Percentiles rank a stretch among this genome's conserved stretches.
These are phyloP conservation scores for Diaporthe humulicola DNA, from an alignment of 2,329 filamentous ascomycete genomes.

Conservation along the genomic window DNA sequence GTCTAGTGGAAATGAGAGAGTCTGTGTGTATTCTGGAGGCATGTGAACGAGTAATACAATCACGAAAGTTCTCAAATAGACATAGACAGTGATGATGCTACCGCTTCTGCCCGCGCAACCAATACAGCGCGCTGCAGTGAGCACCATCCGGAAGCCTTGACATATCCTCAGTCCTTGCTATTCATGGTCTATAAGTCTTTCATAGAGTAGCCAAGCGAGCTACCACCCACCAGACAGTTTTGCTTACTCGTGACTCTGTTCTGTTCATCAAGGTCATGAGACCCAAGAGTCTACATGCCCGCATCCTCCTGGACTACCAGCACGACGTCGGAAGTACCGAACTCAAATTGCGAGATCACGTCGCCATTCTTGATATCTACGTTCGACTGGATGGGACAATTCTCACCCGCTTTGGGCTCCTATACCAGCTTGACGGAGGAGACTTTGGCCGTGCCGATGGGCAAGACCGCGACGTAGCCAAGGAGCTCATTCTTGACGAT, in stretches of 20 bases:
- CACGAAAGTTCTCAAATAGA: not conserved
- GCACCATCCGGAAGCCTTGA: too few relatives aligned
- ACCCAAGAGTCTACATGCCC: not conserved
- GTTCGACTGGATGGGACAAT: not conserved
- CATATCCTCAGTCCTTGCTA: not conserved
- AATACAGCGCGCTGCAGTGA: too few relatives aligned
- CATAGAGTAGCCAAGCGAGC: not conserved
- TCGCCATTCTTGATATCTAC: not conserved
- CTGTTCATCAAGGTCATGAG: not conserved
- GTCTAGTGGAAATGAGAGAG: not conserved
- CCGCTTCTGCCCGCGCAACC: not conserved
- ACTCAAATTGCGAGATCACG: not conserved
- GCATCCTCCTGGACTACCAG: not conserved
- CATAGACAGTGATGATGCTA: not conserved
- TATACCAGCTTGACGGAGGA: constrained; percentile 1
- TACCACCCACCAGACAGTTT: not conserved
- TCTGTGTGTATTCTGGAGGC: not conserved
- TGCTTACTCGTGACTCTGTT: not conserved
- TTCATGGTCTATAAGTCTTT: not conserved
- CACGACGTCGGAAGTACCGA: not conserved
- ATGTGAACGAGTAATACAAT: not conserved
- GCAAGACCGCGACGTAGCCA: not conserved
- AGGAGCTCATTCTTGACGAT: constrained; percentile 7
- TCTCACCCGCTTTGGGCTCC: not conserved
- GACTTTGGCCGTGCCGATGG: not conserved